These are phyloP conservation scores for Stephania cephalantha DNA, from an alignment of 164 flowering plant genomes.

Conservation along the genomic window DNA sequence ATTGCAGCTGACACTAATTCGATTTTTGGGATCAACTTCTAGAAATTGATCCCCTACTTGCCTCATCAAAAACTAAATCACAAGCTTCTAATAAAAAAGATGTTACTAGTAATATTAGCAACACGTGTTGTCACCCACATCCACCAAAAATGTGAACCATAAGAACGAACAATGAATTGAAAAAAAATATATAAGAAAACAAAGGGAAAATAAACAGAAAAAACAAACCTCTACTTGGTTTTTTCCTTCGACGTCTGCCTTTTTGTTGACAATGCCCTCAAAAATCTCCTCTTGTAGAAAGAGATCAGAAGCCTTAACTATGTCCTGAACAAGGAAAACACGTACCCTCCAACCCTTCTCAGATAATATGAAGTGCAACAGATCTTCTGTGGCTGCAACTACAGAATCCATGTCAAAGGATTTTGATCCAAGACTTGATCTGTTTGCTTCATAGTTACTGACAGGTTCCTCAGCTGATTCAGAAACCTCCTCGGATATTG, in stretches of 20 bases:
- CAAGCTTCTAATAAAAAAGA: too few relatives aligned
- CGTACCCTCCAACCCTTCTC: constrained; percentile 76
- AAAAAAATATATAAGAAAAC: neutral
- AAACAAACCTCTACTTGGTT: constrained; percentile 42
- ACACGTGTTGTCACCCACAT: neutral
- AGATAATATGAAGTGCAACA: constrained; percentile 68
- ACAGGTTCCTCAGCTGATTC: constrained; percentile 35
- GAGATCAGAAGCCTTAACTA: constrained; percentile 56
- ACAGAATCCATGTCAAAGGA: constrained; percentile 82
- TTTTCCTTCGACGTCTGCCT: constrained; percentile 15
- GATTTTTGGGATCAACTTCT: too few relatives aligned
- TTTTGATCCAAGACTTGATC: constrained; percentile 56
- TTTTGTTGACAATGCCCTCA: constrained; percentile 26
- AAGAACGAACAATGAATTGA: neutral
- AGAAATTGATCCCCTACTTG: too few relatives aligned
- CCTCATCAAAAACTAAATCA: too few relatives aligned
- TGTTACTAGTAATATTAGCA: too few relatives aligned
- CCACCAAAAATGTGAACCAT: neutral
- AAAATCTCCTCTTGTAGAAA: constrained; percentile 46
- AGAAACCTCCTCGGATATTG: constrained; percentile 81
- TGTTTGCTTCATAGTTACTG: constrained; percentile 17
- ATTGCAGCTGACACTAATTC: too few relatives aligned
- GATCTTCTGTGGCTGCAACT: constrained; percentile 88
- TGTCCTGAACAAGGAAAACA: constrained; percentile 65
- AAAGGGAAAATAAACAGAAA: neutral